Evolutionary conservation across 345 rosid genomes (phyloP).

Genomic region (Pugionium cornutum): DNA sequence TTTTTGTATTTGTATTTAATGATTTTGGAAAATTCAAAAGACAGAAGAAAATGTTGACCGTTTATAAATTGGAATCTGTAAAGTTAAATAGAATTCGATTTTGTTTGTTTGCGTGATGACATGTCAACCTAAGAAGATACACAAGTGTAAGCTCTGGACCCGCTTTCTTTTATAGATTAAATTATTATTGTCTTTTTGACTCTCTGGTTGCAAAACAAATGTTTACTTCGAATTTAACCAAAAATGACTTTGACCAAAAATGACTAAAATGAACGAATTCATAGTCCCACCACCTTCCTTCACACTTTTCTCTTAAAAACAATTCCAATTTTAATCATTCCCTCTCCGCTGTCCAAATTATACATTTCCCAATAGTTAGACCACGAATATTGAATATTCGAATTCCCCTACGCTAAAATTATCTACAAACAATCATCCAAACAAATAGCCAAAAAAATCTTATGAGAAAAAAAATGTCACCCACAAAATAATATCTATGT

Average conservation of each 20-base stretch:
- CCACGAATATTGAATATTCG: slow-evolving; percentile 30
- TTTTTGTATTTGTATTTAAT: background rate
- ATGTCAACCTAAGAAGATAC: slow-evolving; percentile 4
- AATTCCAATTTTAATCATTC: too few relatives aligned
- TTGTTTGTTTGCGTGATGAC: slow-evolving; percentile 26
- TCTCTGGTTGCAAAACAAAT: background rate
- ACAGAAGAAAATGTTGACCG: slow-evolving; percentile 15
- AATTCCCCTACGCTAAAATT: background rate
- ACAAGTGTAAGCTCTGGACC: slow-evolving; percentile 1
- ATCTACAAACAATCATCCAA: slow-evolving; percentile 20
- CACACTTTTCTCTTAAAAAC: too few relatives aligned
- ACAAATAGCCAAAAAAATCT: slow-evolving; percentile 3
- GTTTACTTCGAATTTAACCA: background rate
- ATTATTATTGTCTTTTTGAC: background rate
- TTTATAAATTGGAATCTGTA: slow-evolving; percentile 21
- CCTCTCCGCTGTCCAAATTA: slow-evolving; percentile 27
- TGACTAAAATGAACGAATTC: too few relatives aligned
- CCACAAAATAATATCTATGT: slow-evolving; percentile 15
- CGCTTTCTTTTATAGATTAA: background rate
- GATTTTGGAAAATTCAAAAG: slow-evolving; percentile 17
- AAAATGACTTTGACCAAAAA: too few relatives aligned
- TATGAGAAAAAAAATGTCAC: slow-evolving; percentile 17
- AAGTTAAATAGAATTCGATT: slow-evolving; percentile 27
- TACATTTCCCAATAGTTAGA: slow-evolving; percentile 34
- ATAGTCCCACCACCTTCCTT: too few relatives aligned